These are phyloP conservation scores for Atractiella rhizophila DNA, from an alignment of 768 basidiomycete species.

Conservation along the genomic window DNA sequence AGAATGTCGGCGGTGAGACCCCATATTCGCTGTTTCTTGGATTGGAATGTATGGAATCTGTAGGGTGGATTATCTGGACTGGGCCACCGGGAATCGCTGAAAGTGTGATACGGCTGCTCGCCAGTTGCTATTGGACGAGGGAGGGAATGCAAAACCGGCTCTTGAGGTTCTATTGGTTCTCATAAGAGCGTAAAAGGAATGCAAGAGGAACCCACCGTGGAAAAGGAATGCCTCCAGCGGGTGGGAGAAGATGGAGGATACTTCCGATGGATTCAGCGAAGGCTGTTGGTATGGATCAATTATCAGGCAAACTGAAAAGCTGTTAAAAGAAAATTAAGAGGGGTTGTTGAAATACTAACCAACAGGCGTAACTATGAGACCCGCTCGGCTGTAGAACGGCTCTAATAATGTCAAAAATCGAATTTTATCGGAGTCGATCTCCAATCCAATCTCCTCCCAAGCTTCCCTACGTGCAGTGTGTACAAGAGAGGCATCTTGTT, in stretches of 20 bases:
- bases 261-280: slow-evolving; percentile 14
- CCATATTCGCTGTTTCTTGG: slow-evolving; percentile 1
- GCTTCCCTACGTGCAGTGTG: slow-evolving; percentile 29
- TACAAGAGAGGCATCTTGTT: slow-evolving; percentile 1
- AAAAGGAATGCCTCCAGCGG: slow-evolving; percentile 15
- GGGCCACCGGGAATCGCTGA: slow-evolving; percentile 14
- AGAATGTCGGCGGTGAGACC: slow-evolving; percentile 17
- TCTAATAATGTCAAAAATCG: slow-evolving; percentile 14
- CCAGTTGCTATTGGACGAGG: neutral
- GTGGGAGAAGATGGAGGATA: slow-evolving; percentile 14
- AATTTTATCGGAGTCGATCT: slow-evolving; percentile 6
- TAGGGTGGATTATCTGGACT: no score
- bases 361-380: slow-evolving; percentile 11
- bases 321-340: neutral
- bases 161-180: no score
- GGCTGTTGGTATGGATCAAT: slow-evolving; percentile 5
- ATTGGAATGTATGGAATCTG: slow-evolving; percentile 10
- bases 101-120: slow-evolving; percentile 6
- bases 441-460: slow-evolving; percentile 15
- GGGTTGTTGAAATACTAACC: neutral
- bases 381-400: slow-evolving; percentile 13
- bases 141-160: neutral
- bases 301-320: neutral
- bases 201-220: no score
- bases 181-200: no score